Percentiles rank a stretch among this genome's conserved stretches.
Evolutionary conservation across 257 asterid species (phyloP).

Genomic region (Capsicum pubescens): DNA sequence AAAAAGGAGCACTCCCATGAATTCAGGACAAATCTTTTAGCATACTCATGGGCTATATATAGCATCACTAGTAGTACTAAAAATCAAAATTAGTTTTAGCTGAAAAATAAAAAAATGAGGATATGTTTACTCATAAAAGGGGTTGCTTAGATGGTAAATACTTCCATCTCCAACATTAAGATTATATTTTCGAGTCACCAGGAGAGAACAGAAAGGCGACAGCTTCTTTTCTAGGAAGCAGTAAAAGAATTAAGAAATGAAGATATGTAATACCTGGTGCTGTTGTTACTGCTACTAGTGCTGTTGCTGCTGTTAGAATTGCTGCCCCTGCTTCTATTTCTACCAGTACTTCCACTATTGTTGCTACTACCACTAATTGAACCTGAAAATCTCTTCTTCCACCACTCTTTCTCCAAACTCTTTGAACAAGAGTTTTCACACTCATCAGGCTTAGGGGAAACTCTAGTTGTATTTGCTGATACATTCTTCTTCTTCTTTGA

Average conservation of each 20-base stretch:
- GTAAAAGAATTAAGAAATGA: too few species aligned
- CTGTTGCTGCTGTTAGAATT: constrained; percentile 28
- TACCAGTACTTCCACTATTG: constrained; percentile 39
- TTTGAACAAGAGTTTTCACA: constrained; percentile 37
- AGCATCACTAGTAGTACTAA: neutral
- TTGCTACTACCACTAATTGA: constrained; percentile 61
- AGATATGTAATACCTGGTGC: constrained; percentile 29
- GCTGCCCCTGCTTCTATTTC: constrained; percentile 37
- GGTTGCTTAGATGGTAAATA: too few species aligned
- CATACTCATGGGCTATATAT: neutral
- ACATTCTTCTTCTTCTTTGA: constrained; percentile 42
- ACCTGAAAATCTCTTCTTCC: constrained; percentile 65
- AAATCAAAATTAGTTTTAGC: neutral
- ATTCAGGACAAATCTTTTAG: neutral
- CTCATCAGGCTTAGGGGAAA: constrained; percentile 56
- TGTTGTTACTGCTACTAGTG: constrained; percentile 21
- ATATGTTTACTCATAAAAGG: neutral
- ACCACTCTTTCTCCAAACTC: constrained; percentile 65
- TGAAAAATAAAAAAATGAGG: neutral
- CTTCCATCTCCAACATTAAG: too few species aligned
- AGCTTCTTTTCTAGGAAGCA: too few species aligned
- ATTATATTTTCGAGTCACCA: too few species aligned
- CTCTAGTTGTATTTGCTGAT: constrained; percentile 34
- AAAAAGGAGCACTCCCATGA: neutral
- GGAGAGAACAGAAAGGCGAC: too few species aligned